phyloP scores from a whole-genome alignment of 164 flowering plant species.

The Chimonanthus salicifolius region DNA sequence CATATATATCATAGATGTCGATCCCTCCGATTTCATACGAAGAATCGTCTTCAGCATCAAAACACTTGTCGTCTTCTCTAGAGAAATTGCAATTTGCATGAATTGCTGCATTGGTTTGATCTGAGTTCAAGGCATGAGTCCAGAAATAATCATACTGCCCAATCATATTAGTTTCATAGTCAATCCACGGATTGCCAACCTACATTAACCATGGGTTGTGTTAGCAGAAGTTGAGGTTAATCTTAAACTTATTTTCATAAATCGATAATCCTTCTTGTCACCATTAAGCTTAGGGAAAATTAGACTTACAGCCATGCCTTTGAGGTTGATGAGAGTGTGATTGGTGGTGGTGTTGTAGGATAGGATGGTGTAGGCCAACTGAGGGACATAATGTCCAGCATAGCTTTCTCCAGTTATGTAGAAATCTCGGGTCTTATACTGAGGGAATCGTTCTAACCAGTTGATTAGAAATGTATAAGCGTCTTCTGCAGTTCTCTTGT shows the following conservation, averaged over 20 bases:
- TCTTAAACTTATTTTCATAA: too few species aligned
- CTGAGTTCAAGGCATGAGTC: slow-evolving; percentile 43
- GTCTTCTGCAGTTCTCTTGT: slow-evolving; percentile 29
- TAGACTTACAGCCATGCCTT: slow-evolving; percentile 27
- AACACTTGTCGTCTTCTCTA: slow-evolving; percentile 6
- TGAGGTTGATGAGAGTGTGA: slow-evolving; percentile 22
- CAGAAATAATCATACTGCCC: slow-evolving; percentile 32
- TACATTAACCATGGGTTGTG: slow-evolving; percentile 2
- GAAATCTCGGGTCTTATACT: slow-evolving; percentile 34
- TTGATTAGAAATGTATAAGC: slow-evolving; percentile 28
- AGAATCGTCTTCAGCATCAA: background rate
- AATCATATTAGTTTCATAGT: slow-evolving; percentile 15
- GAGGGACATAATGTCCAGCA: slow-evolving; percentile 38
- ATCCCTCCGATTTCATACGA: slow-evolving; percentile 12
- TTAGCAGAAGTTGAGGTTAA: too few species aligned
- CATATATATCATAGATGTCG: slow-evolving; percentile 37
- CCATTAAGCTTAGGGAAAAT: too few species aligned
- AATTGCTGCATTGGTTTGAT: slow-evolving; percentile 23
- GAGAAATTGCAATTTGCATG: slow-evolving; percentile 21
- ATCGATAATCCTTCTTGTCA: too few species aligned
- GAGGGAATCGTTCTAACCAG: slow-evolving; percentile 37
- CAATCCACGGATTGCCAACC: slow-evolving; percentile 45
- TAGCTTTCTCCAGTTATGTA: slow-evolving; percentile 41
- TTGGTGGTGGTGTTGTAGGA: slow-evolving; percentile 12
- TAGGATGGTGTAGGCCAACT: slow-evolving; percentile 27